Percentiles rank a stretch among this genome's conserved stretches.
phyloP scores from a whole-genome alignment of 345 rosid species.

The Geranium brycei region DNA sequence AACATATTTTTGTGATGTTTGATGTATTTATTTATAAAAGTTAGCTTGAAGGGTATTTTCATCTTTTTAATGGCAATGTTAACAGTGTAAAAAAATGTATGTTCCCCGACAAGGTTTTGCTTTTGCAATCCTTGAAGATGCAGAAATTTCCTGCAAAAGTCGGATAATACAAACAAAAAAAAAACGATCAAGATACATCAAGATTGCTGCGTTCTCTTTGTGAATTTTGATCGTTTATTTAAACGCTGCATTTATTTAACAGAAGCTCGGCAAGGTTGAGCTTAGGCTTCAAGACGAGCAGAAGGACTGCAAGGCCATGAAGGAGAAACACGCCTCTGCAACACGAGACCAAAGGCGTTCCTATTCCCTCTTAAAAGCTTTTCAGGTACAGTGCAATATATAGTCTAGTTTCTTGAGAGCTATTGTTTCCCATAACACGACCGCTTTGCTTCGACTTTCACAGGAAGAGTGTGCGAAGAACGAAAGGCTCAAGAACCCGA shows the following conservation, averaged over 20 bases:
- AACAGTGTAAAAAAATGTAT: no score
- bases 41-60: no score
- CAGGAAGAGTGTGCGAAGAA: background rate
- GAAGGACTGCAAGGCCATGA: slow-evolving; percentile 34
- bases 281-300: slow-evolving; percentile 44
- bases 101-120: no score
- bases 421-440: background rate
- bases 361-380: slow-evolving; percentile 37
- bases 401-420: background rate
- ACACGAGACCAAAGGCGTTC: slow-evolving; percentile 42
- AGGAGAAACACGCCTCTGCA: slow-evolving; percentile 42
- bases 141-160: no score
- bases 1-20: no score
- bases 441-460: background rate
- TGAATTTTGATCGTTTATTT: no score
- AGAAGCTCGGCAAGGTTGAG: slow-evolving; percentile 58
- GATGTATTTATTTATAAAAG: no score
- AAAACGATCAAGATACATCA: no score
- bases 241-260: slow-evolving; percentile 4
- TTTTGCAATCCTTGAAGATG: no score
- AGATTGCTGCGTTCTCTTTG: background rate
- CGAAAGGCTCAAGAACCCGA: background rate
- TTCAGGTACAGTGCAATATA: slow-evolving; percentile 28
- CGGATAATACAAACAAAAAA: no score
- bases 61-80: no score